phyloP scores from a whole-genome alignment of 306 rosid species.

The Comarum palustre region DNA sequence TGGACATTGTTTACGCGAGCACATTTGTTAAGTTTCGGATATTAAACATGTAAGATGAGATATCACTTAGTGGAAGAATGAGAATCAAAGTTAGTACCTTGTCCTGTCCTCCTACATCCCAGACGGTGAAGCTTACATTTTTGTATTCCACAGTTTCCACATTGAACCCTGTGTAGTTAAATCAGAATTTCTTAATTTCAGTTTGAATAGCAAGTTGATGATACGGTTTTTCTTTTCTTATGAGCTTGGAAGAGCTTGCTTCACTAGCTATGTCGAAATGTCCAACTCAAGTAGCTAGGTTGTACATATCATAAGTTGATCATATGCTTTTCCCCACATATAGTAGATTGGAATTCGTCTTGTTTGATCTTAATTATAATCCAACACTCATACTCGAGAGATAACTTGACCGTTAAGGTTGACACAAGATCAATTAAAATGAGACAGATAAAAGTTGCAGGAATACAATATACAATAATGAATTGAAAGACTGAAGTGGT shows the following conservation, averaged over 20 bases:
- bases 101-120: conserved; percentile 97
- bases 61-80: background rate
- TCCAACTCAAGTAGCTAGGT: background rate
- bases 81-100: conserved; percentile 40
- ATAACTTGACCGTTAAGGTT: background rate
- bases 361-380: background rate
- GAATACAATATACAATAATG: background rate
- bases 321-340: background rate
- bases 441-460: background rate
- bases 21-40: background rate
- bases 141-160: conserved; percentile 89
- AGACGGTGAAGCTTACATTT: conserved; percentile 84
- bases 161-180: conserved; percentile 57
- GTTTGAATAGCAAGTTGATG: background rate
- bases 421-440: background rate
- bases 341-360: background rate
- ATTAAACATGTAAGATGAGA: background rate
- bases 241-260: background rate
- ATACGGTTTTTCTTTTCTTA: background rate
- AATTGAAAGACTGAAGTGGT: background rate
- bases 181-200: background rate
- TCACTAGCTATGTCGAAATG: background rate
- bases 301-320: background rate
- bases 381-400: background rate
- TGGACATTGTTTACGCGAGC: background rate